Conservation (phyloP, 495 filamentous ascomycete species). For the Neurospora terricola region DNA sequence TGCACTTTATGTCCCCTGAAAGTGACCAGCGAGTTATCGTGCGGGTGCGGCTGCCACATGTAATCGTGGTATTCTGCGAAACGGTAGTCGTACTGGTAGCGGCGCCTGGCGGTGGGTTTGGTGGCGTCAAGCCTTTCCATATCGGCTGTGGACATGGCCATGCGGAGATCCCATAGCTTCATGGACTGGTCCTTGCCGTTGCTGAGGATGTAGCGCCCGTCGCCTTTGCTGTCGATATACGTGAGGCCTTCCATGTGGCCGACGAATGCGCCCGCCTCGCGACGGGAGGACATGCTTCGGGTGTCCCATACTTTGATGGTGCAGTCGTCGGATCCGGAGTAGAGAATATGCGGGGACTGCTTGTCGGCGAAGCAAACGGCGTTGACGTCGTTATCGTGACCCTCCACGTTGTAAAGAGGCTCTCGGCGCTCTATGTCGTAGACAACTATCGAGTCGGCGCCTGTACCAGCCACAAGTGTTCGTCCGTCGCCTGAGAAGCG, state of each 20-base stretch:
- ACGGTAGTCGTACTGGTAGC: constrained; percentile 79
- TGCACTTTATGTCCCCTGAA: constrained; percentile 84
- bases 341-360: constrained; percentile 85
- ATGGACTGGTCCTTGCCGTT: constrained; percentile 95
- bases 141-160: constrained; percentile 60
- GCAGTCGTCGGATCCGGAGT: constrained; percentile 85
- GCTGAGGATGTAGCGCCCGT: constrained; percentile 86
- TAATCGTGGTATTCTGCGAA: constrained; percentile 58
- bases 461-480: constrained; percentile 84
- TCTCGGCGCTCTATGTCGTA: constrained; percentile 80
- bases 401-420: constrained; percentile 62
- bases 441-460: constrained; percentile 69
- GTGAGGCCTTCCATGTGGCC: constrained; percentile 93
- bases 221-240: constrained; percentile 93
- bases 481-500: constrained; percentile 89
- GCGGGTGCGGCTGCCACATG: constrained; percentile 62
- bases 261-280: constrained; percentile 84
- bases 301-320: constrained; percentile 97
- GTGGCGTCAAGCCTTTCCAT: constrained; percentile 41
- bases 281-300: constrained; percentile 74
- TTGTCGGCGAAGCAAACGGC: constrained; percentile 92
- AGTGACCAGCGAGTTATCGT: constrained; percentile 88
- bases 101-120: constrained; percentile 34
- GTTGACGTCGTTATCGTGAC: constrained; percentile 86
- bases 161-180: constrained; percentile 93